Percentiles rank a stretch among this genome's conserved stretches.
These are phyloP conservation scores for Casuarina cunninghamiana DNA, from an alignment of 306 rosid genomes.

Conservation along the genomic window DNA sequence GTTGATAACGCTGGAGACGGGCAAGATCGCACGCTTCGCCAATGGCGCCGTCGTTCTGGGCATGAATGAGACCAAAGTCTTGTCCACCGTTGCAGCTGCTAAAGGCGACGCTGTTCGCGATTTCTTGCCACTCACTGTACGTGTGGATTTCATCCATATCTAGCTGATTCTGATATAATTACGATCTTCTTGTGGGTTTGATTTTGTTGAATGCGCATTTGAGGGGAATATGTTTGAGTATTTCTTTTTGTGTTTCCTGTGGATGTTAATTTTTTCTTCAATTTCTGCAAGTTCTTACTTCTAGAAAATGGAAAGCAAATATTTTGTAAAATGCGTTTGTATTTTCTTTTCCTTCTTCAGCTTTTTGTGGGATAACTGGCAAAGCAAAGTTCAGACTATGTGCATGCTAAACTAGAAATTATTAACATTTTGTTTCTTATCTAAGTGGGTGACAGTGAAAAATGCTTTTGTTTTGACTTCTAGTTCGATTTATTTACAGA, in stretches of 20 bases:
- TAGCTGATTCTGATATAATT: neutral
- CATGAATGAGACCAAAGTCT: constrained; percentile 69
- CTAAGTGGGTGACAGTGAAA: neutral
- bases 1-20: constrained; percentile 63
- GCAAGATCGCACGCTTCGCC: constrained; percentile 84
- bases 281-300: too few species aligned
- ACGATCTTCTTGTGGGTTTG: neutral
- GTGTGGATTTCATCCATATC: constrained; percentile 3
- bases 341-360: neutral
- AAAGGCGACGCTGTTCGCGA: constrained; percentile 67
- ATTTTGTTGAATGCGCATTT: neutral
- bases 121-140: constrained; percentile 90
- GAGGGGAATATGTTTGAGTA: neutral
- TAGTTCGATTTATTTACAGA: neutral
- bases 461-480: neutral
- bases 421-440: neutral
- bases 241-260: neutral
- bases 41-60: constrained; percentile 81
- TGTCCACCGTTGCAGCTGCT: constrained; percentile 67
- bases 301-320: too few species aligned
- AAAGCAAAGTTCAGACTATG: neutral
- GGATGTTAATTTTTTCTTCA: neutral
- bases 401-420: neutral
- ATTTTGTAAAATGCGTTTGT: neutral
- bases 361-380: neutral